These are phyloP conservation scores for Crithidia bombi DNA, from an alignment of 208 protist species.

Conservation along the genomic window DNA sequence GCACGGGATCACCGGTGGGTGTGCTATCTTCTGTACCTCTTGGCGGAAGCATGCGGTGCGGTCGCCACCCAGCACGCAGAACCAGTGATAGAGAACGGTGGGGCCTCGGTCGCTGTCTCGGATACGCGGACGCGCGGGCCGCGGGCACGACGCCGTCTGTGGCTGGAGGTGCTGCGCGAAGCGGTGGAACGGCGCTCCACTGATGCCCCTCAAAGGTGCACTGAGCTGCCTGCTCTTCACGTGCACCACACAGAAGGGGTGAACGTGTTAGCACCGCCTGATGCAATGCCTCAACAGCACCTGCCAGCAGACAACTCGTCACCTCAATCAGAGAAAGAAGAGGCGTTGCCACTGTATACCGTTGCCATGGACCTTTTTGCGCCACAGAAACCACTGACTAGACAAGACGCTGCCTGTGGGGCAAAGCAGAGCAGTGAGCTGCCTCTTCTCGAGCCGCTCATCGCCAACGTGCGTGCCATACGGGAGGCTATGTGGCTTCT, in stretches of 20 bases:
- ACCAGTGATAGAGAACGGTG: conserved; percentile 19
- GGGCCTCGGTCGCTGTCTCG: neutral
- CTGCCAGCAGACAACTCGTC: neutral
- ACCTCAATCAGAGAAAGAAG: neutral
- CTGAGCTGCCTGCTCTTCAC: conserved; percentile 26
- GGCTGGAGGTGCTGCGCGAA: conserved; percentile 34
- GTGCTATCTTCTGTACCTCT: conserved; percentile 34
- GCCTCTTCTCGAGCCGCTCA: conserved; percentile 25
- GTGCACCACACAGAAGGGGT: conserved; percentile 33
- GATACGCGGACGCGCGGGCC: conserved; percentile 14
- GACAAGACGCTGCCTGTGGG: neutral
- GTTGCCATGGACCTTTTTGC: conserved; percentile 17
- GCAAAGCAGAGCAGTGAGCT: neutral
- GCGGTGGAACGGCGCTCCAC: conserved; percentile 5
- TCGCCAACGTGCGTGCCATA: conserved; percentile 24
- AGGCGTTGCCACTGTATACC: neutral
- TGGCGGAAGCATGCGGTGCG: conserved; percentile 41
- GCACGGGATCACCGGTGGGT: conserved; percentile 14
- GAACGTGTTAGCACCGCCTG: neutral
- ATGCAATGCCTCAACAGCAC: neutral
- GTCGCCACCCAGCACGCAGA: conserved; percentile 36
- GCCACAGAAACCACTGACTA: neutral
- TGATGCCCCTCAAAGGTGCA: neutral
- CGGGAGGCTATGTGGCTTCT: conserved; percentile 27
- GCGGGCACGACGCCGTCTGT: conserved; percentile 40